phyloP scores from a whole-genome alignment of 495 filamentous ascomycete species.

The Parathielavia appendiculata region DNA sequence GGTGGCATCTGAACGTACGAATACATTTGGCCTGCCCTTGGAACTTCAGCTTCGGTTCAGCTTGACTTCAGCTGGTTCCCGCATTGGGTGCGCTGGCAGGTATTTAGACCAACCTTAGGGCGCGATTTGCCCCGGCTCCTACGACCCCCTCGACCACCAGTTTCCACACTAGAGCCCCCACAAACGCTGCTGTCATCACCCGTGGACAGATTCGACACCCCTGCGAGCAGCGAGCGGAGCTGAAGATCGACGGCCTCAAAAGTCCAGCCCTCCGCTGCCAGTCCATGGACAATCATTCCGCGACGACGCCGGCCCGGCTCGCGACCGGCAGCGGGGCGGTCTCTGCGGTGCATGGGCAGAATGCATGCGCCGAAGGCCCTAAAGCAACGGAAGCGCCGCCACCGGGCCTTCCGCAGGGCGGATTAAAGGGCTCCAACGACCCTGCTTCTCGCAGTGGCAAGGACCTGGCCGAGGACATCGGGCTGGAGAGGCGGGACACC shows the following conservation, averaged over 20 bases:
- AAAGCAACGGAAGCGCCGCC: neutral
- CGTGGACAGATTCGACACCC: neutral
- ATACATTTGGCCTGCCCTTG: too few relatives aligned
- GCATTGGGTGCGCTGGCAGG: neutral
- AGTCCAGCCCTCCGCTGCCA: neutral
- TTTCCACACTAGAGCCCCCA: neutral
- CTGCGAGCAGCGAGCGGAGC: neutral
- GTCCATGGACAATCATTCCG: neutral
- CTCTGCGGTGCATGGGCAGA: neutral
- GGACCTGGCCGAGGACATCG: neutral
- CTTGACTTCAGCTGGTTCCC: too few relatives aligned
- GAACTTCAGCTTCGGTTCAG: too few relatives aligned
- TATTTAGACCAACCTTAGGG: neutral
- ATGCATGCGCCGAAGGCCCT: neutral
- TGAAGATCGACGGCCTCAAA: neutral
- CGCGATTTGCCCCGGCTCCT: neutral
- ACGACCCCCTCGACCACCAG: neutral
- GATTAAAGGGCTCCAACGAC: neutral
- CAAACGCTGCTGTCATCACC: neutral
- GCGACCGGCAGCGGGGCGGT: neutral
- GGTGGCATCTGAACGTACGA: neutral
- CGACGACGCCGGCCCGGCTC: neutral
- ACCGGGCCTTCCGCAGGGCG: neutral
- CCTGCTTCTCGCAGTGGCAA: neutral
- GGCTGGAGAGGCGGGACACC: constrained; percentile 17